Percentiles rank a stretch among this genome's conserved stretches.
Conservation (phyloP, 2,329 filamentous ascomycete species). For the Neonectria neomacrospora region DNA sequence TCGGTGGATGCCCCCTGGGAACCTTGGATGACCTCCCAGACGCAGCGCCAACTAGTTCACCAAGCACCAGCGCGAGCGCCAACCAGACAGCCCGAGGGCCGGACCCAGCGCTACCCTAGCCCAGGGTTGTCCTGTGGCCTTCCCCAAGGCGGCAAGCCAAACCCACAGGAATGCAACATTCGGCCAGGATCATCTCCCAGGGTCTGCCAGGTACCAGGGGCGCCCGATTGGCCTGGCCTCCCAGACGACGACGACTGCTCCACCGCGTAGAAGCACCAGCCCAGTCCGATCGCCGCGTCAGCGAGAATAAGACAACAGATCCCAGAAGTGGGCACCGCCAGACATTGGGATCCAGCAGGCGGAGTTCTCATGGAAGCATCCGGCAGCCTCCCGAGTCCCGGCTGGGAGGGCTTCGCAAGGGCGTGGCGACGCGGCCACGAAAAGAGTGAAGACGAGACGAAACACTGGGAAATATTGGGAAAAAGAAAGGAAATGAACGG, state of each 20-base stretch:
- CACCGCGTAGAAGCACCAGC: constrained; percentile 8
- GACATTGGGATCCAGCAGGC: background rate
- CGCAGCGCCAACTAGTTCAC: constrained; percentile 12
- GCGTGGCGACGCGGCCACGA: constrained; percentile 8
- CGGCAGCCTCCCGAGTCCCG: background rate
- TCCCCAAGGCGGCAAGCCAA: constrained; percentile 19
- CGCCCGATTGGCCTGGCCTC: constrained; percentile 35
- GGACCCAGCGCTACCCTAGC: constrained; percentile 6
- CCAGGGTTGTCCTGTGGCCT: background rate
- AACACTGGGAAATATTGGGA: constrained; percentile 7
- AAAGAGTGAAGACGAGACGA: constrained; percentile 19
- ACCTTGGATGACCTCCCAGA: constrained; percentile 5
- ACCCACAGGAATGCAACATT: constrained; percentile 15
- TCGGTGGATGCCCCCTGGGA: background rate
- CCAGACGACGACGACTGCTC: constrained; percentile 20
- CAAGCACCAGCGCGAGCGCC: constrained; percentile 34
- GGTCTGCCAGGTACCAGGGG: constrained; percentile 41
- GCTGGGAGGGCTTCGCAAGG: constrained; percentile 3
- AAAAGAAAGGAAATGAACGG: background rate
- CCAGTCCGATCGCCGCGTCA: constrained; percentile 18
- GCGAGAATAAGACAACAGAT: constrained; percentile 7
- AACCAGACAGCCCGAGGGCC: constrained; percentile 14
- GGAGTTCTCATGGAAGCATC: constrained; percentile 8
- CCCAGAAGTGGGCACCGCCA: constrained; percentile 7
- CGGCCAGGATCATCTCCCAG: constrained; percentile 6